Percentiles rank a stretch among this genome's conserved stretches.
These are phyloP conservation scores for Gossypium ekmanianum DNA, from an alignment of 345 rosid species.

Conservation along the genomic window DNA sequence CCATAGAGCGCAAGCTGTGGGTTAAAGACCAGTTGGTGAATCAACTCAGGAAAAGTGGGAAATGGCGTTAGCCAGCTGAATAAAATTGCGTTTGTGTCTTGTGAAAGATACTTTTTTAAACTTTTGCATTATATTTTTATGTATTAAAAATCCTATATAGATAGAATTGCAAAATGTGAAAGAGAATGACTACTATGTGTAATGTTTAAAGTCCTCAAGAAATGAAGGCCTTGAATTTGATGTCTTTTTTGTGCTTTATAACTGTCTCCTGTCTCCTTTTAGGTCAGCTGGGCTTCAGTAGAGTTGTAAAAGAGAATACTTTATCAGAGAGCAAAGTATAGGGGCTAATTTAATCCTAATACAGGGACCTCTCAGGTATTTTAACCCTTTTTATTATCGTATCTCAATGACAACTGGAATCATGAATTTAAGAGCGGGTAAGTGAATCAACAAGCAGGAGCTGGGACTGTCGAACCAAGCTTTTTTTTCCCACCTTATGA, in stretches of 20 bases:
- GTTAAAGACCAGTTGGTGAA: constrained; percentile 29
- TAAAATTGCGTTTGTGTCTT: constrained; percentile 26
- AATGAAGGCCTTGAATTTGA: constrained; percentile 16
- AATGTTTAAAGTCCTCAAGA: constrained; percentile 14
- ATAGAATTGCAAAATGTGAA: constrained; percentile 24
- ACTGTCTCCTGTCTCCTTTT: background rate
- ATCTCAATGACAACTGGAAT: no score
- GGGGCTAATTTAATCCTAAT: no score
- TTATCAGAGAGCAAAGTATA: background rate
- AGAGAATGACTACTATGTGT: constrained; percentile 22
- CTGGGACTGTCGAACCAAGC: no score
- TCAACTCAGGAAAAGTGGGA: constrained; percentile 26
- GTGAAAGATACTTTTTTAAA: constrained; percentile 10
- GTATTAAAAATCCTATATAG: constrained; percentile 15
- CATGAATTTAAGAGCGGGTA: no score
- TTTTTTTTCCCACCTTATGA: no score
- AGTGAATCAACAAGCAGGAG: no score
- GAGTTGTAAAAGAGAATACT: background rate
- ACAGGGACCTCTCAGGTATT: no score
- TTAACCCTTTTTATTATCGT: no score
- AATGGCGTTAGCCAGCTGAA: constrained; percentile 28
- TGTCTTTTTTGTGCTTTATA: background rate
- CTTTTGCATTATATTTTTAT: constrained; percentile 13
- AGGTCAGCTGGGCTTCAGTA: background rate
- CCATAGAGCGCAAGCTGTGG: constrained; percentile 53